These are phyloP conservation scores for Phytophthora pinifolia DNA, from an alignment of 352 stramenopile species.

Conservation along the genomic window DNA sequence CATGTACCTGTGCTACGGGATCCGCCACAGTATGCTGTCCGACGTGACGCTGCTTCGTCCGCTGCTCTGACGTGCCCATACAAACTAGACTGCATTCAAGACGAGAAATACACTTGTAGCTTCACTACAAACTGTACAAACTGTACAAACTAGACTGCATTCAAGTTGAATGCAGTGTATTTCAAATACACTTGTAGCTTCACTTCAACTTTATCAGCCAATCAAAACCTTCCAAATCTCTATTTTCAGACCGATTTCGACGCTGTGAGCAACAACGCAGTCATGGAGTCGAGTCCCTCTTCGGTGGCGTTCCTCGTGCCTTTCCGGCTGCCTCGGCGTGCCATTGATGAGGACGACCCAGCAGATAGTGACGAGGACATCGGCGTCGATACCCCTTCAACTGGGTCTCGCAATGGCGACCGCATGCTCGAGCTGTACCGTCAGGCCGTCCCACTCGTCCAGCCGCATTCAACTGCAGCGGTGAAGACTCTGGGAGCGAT, in stretches of 20 bases:
- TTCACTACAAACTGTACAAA: too few species aligned
- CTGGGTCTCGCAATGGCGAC: conserved; percentile 3
- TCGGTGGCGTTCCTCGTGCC: conserved; percentile 23
- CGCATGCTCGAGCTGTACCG: conserved; percentile 45
- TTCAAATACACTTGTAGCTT: too few species aligned
- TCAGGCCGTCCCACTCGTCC: conserved; percentile 57
- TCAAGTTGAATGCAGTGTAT: too few species aligned
- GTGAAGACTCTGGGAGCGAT: conserved; percentile 63
- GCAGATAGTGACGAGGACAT: conserved; percentile 8
- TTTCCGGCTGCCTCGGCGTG: conserved; percentile 17
- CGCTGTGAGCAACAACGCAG: background rate
- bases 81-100: conserved; percentile 7
- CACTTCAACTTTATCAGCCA: too few species aligned
- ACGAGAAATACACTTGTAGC: too few species aligned
- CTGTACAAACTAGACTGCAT: too few species aligned
- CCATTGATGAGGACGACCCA: conserved; percentile 2
- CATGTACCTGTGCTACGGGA: conserved; percentile 80
- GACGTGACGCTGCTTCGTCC: conserved; percentile 27
- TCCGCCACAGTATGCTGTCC: conserved; percentile 68
- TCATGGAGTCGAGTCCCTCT: background rate
- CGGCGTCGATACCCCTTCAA: conserved; percentile 5
- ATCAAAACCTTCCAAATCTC: too few species aligned
- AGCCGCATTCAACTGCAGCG: conserved; percentile 57
- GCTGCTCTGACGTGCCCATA: conserved; percentile 24
- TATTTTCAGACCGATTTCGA: too few species aligned